These are phyloP conservation scores for Saccharum hybrid DNA, from an alignment of 202 grass and related monocot species.

Conservation along the genomic window DNA sequence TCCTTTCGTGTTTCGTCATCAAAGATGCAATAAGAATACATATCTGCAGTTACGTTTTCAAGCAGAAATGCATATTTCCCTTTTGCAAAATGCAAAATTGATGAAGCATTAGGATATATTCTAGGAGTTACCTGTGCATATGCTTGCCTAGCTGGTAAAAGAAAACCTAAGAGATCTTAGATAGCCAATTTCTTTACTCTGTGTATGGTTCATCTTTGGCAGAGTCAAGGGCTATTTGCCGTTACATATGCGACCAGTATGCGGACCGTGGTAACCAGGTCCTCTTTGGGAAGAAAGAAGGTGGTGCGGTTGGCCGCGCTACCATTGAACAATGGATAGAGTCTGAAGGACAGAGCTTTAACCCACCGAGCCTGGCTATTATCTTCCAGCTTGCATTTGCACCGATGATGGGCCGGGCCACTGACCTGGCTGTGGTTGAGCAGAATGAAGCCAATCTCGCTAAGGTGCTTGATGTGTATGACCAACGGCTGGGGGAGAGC, in stretches of 20 bases:
- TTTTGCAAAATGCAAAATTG: conserved; percentile 15
- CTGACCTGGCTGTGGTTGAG: conserved; percentile 63
- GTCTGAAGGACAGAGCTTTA: conserved; percentile 71
- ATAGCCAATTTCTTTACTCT: conserved; percentile 19
- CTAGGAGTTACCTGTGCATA: background rate
- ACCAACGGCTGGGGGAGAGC: conserved; percentile 63
- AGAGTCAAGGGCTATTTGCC: conserved; percentile 88
- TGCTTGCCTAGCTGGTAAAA: background rate
- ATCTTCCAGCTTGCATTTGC: conserved; percentile 83
- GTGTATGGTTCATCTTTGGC: conserved; percentile 44
- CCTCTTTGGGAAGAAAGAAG: conserved; percentile 63
- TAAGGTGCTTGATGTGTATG: conserved; percentile 87
- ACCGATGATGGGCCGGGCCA: conserved; percentile 58
- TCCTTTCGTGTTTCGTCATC: background rate
- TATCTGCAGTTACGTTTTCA: background rate
- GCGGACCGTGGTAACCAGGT: conserved; percentile 57
- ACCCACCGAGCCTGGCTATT: conserved; percentile 65
- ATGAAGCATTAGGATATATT: background rate
- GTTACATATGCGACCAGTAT: conserved; percentile 80
- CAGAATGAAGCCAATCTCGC: conserved; percentile 71
- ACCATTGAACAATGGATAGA: conserved; percentile 84
- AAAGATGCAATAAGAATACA: background rate
- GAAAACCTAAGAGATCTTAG: background rate
- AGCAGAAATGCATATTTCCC: background rate
- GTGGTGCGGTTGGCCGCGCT: conserved; percentile 57